A percentile compares a stretch with the other conserved stretches of the same genome.
These are phyloP conservation scores for thale cress (Arabidopsis thaliana) DNA, from an alignment of 345 rosid species.

Conservation along the genomic window DNA sequence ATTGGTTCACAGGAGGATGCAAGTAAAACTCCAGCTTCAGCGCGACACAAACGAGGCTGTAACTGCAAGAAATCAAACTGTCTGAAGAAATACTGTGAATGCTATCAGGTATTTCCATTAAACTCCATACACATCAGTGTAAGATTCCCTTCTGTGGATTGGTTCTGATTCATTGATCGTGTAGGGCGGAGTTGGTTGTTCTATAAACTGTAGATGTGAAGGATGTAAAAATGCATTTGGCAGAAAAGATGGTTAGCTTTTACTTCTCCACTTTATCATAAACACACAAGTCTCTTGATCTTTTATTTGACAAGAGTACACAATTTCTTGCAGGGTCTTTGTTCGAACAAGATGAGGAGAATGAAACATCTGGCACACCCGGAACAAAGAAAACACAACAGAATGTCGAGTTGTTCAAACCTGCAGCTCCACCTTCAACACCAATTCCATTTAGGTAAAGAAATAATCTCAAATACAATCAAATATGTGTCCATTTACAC, in stretches of 20 bases:
- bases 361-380: slow-evolving; percentile 46
- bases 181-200: slow-evolving; percentile 92
- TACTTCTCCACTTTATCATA: neutral
- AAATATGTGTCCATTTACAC: neutral
- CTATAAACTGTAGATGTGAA: slow-evolving; percentile 86
- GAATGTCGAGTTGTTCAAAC: slow-evolving; percentile 49
- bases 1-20: slow-evolving; percentile 44
- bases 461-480: slow-evolving; percentile 27
- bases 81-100: slow-evolving; percentile 94
- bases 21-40: slow-evolving; percentile 82
- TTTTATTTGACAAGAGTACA: neutral
- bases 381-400: slow-evolving; percentile 41
- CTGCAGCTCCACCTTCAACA: slow-evolving; percentile 61
- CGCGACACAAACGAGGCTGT: slow-evolving; percentile 95
- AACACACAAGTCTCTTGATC: neutral
- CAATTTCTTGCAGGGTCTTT: slow-evolving; percentile 53
- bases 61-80: slow-evolving; percentile 94
- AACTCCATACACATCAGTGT: neutral
- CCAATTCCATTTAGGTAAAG: slow-evolving; percentile 56
- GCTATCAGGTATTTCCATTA: slow-evolving; percentile 71
- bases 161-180: slow-evolving; percentile 13
- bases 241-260: slow-evolving; percentile 70
- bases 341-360: slow-evolving; percentile 62
- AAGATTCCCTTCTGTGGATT: neutral
- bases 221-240: slow-evolving; percentile 91